Evolutionary conservation across 306 rosid species (phyloP).

Genomic region (Lithocarpus polystachyus): DNA sequence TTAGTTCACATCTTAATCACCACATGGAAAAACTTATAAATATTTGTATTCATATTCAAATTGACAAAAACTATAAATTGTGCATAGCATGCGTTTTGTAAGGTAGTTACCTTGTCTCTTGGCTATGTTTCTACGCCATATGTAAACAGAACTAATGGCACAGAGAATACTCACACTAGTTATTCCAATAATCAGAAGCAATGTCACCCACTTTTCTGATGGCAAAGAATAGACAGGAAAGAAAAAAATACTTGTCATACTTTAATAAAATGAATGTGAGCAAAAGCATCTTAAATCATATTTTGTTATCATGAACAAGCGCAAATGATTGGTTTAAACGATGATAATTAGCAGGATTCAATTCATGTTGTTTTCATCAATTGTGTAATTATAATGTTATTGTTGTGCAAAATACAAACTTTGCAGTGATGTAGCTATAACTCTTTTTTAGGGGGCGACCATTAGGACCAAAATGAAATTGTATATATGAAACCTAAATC

Average conservation of each 20-base stretch:
- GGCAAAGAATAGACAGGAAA: neutral
- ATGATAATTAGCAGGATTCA: neutral
- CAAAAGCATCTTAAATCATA: too few species aligned
- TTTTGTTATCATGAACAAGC: too few species aligned
- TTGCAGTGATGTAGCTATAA: too few species aligned
- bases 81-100: neutral
- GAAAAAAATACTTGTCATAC: neutral
- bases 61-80: too few species aligned
- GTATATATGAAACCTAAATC: too few species aligned
- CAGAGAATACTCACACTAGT: neutral
- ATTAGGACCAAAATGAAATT: too few species aligned
- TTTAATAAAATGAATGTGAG: neutral
- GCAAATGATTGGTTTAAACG: neutral
- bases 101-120: slow-evolving; percentile 16
- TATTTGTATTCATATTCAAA: neutral
- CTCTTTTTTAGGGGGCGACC: too few species aligned
- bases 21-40: neutral
- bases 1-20: neutral
- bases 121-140: slow-evolving; percentile 9
- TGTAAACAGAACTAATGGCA: neutral
- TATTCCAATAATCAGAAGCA: neutral
- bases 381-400: neutral
- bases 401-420: neutral
- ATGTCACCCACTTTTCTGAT: neutral
- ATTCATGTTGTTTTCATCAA: neutral